Percentiles rank a stretch among this genome's conserved stretches.
phyloP scores from a whole-genome alignment of 331 rosid genomes.

The Acacia pycnantha region DNA sequence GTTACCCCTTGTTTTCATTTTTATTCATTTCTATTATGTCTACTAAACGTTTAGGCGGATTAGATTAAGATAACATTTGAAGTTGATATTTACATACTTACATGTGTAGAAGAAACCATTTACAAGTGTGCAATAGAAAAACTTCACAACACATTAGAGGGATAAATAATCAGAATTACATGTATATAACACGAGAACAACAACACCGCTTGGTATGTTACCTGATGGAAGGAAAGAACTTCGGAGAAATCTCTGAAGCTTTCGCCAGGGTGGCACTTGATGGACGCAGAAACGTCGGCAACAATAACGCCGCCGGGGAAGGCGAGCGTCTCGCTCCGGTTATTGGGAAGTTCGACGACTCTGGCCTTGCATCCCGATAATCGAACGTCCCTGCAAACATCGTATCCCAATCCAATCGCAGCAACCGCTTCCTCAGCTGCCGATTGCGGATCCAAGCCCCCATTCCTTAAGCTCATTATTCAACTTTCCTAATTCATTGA shows the following conservation, averaged over 20 bases:
- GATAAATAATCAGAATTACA: neutral
- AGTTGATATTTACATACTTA: neutral
- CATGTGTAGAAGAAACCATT: neutral
- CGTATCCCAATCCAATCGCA: slow-evolving; percentile 76
- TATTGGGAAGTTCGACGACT: slow-evolving; percentile 54
- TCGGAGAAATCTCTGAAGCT: slow-evolving; percentile 65
- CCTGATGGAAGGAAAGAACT: slow-evolving; percentile 76
- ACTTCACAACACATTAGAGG: neutral
- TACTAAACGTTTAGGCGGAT: neutral
- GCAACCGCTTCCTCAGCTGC: slow-evolving; percentile 78
- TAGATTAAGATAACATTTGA: neutral
- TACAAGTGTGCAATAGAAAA: neutral
- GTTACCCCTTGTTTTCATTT: too few species aligned
- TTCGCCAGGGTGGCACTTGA: slow-evolving; percentile 85
- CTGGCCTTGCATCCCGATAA: slow-evolving; percentile 55
- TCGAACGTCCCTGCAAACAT: slow-evolving; percentile 60
- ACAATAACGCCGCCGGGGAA: slow-evolving; percentile 71
- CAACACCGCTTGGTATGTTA: neutral
- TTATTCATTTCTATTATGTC: neutral
- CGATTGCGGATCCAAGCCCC: slow-evolving; percentile 47
- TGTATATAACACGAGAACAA: neutral
- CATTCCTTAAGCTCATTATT: slow-evolving; percentile 33
- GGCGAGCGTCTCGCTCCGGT: slow-evolving; percentile 51
- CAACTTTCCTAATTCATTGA: neutral
- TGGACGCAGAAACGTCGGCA: slow-evolving; percentile 49